phyloP scores from a whole-genome alignment of 768 basidiomycete species.

The Chalciporus chontae region DNA sequence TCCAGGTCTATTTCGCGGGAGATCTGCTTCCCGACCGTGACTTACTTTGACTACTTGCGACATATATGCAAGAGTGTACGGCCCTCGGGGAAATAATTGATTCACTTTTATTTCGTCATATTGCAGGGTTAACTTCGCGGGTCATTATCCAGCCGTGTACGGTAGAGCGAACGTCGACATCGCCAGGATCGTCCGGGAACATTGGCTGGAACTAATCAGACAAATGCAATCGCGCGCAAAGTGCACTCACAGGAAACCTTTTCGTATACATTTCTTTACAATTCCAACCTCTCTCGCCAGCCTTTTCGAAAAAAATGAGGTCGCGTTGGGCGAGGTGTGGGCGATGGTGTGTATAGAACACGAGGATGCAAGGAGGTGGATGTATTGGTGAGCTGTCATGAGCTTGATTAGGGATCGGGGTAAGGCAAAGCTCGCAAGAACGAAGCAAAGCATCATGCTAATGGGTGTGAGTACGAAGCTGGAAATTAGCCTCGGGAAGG shows the following conservation, averaged over 20 bases:
- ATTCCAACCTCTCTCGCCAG: slow-evolving; percentile 60
- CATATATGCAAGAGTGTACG: neutral
- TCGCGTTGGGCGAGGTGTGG: slow-evolving; percentile 82
- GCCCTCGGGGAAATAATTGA: neutral
- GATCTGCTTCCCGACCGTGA: no score
- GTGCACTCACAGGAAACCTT: slow-evolving; percentile 53
- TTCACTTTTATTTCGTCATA: neutral
- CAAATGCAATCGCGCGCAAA: neutral
- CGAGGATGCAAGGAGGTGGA: slow-evolving; percentile 50
- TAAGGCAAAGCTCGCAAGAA: slow-evolving; percentile 55
- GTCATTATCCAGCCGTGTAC: slow-evolving; percentile 82
- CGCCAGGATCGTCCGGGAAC: slow-evolving; percentile 87
- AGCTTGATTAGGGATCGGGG: slow-evolving; percentile 18
- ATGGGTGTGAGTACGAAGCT: neutral
- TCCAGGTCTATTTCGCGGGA: no score
- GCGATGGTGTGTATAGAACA: slow-evolving; percentile 88
- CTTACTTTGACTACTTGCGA: no score
- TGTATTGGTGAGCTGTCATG: slow-evolving; percentile 1
- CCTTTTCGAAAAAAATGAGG: slow-evolving; percentile 75
- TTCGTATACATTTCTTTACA: slow-evolving; percentile 67
- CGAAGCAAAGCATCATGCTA: slow-evolving; percentile 80
- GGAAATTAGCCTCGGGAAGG: neutral
- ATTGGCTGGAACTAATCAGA: slow-evolving; percentile 54
- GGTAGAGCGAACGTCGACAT: slow-evolving; percentile 69
- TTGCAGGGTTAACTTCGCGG: slow-evolving; percentile 8